Percentiles rank a stretch among this genome's conserved stretches.
Conservation (phyloP, 2,329 filamentous ascomycete species). For the Aspergillus aculeatus region DNA sequence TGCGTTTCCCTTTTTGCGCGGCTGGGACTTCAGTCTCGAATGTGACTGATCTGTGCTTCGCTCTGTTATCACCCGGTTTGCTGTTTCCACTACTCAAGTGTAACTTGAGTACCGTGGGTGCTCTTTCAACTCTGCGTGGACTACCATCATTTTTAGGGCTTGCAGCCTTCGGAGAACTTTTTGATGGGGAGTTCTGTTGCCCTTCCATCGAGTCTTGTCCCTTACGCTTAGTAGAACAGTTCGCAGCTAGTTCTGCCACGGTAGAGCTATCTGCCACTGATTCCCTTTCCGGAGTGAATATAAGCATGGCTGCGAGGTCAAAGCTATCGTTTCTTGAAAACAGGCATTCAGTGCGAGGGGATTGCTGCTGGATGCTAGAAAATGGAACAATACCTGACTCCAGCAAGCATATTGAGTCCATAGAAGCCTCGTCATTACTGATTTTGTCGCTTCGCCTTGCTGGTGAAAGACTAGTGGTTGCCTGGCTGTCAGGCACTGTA, state of each 20-base stretch:
- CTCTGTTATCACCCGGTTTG: background rate
- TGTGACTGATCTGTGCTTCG: constrained; percentile 27
- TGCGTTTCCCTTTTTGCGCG: constrained; percentile 1
- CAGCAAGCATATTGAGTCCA: background rate
- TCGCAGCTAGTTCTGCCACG: too few relatives aligned
- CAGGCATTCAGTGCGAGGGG: constrained; percentile 16
- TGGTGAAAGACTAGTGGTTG: background rate
- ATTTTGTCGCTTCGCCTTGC: background rate
- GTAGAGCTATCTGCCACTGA: too few relatives aligned
- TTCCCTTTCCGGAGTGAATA: constrained; percentile 19
- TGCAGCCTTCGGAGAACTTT: too few relatives aligned
- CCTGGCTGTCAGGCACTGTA: background rate
- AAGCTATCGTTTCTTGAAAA: constrained; percentile 22
- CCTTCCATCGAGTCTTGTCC: too few relatives aligned
- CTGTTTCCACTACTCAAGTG: background rate
- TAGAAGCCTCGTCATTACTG: background rate
- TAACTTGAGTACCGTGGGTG: background rate
- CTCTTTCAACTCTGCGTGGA: background rate
- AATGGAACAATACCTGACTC: constrained; percentile 33
- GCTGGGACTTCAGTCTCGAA: constrained; percentile 17
- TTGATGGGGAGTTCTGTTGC: too few relatives aligned
- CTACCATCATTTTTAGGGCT: too few relatives aligned
- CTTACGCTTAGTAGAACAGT: too few relatives aligned
- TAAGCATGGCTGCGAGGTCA: constrained; percentile 33
- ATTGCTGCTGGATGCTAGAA: constrained; percentile 26